phyloP scores from a whole-genome alignment of 2,329 filamentous ascomycete species.

The Fusarium tuaranense region DNA sequence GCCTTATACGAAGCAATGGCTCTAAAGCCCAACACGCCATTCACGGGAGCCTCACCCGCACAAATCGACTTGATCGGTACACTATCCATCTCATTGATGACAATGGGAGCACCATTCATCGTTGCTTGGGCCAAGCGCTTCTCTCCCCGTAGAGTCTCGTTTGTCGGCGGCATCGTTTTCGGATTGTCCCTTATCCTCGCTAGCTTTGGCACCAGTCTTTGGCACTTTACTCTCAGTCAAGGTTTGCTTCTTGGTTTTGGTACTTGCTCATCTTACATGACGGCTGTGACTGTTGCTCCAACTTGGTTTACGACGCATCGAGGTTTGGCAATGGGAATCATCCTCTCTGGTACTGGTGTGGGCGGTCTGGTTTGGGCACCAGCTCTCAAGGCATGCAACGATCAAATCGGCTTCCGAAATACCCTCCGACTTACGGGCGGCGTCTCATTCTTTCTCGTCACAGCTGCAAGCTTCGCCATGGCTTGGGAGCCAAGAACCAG shows the following conservation, averaged over 20 bases:
- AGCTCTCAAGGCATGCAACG: neutral
- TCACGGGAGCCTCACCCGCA: neutral
- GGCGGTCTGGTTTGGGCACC: neutral
- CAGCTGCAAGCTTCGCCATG: neutral
- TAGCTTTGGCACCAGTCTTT: neutral
- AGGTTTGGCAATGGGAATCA: neutral
- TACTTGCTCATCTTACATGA: neutral
- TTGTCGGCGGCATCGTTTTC: neutral
- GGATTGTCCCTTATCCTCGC: neutral
- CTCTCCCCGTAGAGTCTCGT: neutral
- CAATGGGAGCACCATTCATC: neutral
- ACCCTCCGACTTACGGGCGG: neutral
- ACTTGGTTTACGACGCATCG: neutral
- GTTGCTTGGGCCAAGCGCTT: neutral
- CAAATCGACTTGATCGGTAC: constrained; percentile 1
- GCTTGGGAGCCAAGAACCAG: neutral
- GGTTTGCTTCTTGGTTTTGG: neutral
- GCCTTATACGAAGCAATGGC: constrained; percentile 16
- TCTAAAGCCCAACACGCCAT: neutral
- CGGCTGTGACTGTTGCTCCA: neutral
- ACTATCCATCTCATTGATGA: neutral
- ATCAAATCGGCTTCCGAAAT: neutral
- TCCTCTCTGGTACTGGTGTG: neutral
- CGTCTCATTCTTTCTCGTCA: neutral
- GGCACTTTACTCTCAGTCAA: neutral